These are phyloP conservation scores for Irpex sp. DNA, from an alignment of 1,284 basidiomycete species.

Conservation along the genomic window DNA sequence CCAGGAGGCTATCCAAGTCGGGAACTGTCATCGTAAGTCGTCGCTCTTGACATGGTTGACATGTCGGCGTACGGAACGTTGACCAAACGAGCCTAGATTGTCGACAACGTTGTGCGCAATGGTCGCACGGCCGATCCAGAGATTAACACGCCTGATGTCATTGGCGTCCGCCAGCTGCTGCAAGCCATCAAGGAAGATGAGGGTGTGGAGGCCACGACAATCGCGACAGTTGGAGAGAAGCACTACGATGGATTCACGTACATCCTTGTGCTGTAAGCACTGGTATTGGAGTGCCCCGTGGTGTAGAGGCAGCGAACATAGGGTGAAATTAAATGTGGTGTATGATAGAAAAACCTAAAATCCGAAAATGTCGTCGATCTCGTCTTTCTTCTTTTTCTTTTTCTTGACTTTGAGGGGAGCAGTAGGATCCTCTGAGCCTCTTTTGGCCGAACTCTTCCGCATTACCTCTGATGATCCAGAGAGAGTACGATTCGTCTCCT, in stretches of 20 bases:
- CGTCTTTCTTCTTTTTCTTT: conserved; percentile 42
- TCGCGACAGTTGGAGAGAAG: conserved; percentile 59
- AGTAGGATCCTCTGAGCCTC: conserved; percentile 4
- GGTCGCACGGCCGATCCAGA: conserved; percentile 44
- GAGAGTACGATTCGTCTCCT: not conserved
- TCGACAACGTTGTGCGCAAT: conserved; percentile 59
- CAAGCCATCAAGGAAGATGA: conserved; percentile 45
- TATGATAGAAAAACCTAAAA: conserved; percentile 26
- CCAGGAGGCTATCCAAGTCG: conserved; percentile 49
- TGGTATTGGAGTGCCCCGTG: not conserved
- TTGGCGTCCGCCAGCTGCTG: conserved; percentile 49
- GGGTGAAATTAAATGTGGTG: no score
- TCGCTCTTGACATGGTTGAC: not conserved
- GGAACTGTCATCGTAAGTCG: conserved; percentile 52
- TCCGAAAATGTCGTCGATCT: conserved; percentile 70
- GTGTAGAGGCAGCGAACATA: no score
- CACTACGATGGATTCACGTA: conserved; percentile 63
- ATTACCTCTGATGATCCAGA: not conserved
- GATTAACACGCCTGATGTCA: conserved; percentile 28
- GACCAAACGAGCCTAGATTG: conserved; percentile 35
- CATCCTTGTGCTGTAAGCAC: conserved; percentile 27
- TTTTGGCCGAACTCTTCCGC: not conserved
- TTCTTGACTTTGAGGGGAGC: conserved; percentile 28
- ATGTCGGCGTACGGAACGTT: not conserved
- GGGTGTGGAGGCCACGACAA: conserved; percentile 57